Base-by-base conservation (phyloP, 2,329 filamentous ascomycete genomes). In the Claviceps humidiphila region DNA sequence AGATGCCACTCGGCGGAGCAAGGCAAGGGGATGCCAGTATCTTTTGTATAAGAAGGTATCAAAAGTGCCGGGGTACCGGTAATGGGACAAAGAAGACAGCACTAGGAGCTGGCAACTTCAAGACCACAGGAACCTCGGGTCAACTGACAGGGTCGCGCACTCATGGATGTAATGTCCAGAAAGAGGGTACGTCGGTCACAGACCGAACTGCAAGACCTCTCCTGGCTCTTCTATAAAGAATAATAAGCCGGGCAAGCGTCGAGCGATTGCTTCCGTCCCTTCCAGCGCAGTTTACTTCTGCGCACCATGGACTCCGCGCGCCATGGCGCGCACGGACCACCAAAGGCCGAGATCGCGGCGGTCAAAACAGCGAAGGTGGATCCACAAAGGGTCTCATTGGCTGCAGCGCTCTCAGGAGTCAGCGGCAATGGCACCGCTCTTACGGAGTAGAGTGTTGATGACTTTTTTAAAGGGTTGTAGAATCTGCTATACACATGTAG, bases 141-240 rank as follows among this genome's bases (percentile, higher is more conserved):
- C 55, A 61, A 65, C 61, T 60, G 56, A 59, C 60, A 62, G 56
- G 61, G 61, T 64, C 63, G 30, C 30, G 30, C 30, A 34, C 30
- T 34, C 30, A 63, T 63, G 66, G 64, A 66, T 66, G 61, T 60
- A 57, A 61, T 61, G 55, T 58, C 68, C 68, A 62, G 62, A 68
- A 67, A 60, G 61, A 66, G 66, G 62, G 68, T 58, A 58, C 51
- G 37, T 58, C 55, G 58, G 55, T 56, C 52, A 58, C 56, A 59
- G 57, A 57, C 57, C 54, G 37, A 56, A 39, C 48, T 51, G 50
- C 51, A 49, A 47, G 40, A 54, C 43, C 26, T 30, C 42, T 30
- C 24, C 48, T 38, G 47, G 24, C 22, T 53, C 49, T 43, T 48
- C 39, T 38, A 30, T 11, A 1, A 26, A 44, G 42, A 52, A 50